phyloP scores from a whole-genome alignment of 495 filamentous ascomycete genomes.

The Penicillium nucicola region DNA sequence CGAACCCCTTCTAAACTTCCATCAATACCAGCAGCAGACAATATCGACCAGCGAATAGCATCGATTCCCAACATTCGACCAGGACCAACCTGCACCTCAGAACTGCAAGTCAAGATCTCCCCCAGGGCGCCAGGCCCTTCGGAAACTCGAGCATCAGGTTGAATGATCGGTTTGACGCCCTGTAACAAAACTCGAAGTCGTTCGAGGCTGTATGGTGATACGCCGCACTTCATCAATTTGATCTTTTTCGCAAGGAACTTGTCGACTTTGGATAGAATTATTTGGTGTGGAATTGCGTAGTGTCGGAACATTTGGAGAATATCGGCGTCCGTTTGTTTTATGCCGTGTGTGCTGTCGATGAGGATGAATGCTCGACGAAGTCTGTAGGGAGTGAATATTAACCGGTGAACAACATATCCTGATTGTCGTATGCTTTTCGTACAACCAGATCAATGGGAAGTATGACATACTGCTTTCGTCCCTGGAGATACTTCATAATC shows the following conservation, averaged over 20 bases:
- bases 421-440: background rate
- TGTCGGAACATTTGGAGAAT: constrained; percentile 63
- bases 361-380: constrained; percentile 79
- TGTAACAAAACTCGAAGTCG: constrained; percentile 29
- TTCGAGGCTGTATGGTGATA: constrained; percentile 24
- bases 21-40: constrained; percentile 49
- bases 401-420: background rate
- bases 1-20: constrained; percentile 27
- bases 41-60: constrained; percentile 48
- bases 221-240: constrained; percentile 29
- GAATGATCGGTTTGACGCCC: constrained; percentile 23
- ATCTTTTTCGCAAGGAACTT: constrained; percentile 38
- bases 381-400: constrained; percentile 17
- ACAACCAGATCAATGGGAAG: background rate
- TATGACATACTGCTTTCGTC: constrained; percentile 58
- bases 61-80: constrained; percentile 43
- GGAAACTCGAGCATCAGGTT: constrained; percentile 24
- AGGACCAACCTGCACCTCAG: constrained; percentile 26
- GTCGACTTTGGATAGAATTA: constrained; percentile 85
- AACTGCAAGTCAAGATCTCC: constrained; percentile 49
- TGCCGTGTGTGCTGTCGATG: constrained; percentile 75
- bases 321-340: constrained; percentile 68
- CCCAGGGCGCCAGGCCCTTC: constrained; percentile 47
- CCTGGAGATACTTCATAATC: constrained; percentile 77
- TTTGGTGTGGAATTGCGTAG: constrained; percentile 64